Base-by-base conservation (phyloP, 2,329 filamentous ascomycete genomes). In the Fusarium algeriense region DNA sequence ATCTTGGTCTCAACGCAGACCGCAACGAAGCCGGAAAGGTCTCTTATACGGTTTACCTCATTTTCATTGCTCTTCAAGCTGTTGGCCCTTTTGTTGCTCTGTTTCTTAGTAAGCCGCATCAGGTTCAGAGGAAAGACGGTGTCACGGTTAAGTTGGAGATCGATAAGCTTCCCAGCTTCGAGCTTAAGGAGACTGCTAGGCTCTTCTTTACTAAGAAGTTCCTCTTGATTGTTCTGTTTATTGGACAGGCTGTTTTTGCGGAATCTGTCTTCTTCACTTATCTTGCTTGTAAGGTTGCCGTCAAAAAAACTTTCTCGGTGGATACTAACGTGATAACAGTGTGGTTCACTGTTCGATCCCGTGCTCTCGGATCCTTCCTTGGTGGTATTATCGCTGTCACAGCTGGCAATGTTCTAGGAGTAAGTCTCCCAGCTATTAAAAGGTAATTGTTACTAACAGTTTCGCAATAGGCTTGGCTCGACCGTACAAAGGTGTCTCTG, bases 201-300 rank as follows among this genome's bases (percentile, higher is more conserved):
- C 80, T 89, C 1, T 92, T 93, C 70, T 80, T 90, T 34, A 88
- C 83, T 4, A 88, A 84, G 45, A 85, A 86, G 34, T 93, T 92
- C 63, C 79, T 93, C 2, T 81, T 93, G 2, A 84, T 93, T 3
- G 78, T 93, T 6, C 85, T 91, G 0, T 88, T 92, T 69, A 93
- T 94, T 41, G 89, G 89, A 2, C 90, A 93, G 70, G 89, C 89
- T 0, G 91, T 92, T 0, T 94, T 91, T 75, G 82, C 90, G 0
- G 91, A 94, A 77, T 89, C 92, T 0, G 90, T 93, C 0, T 92
- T 91, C 79, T 93, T 91, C 78, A 93, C 91, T 0, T 94, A 91
- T 64, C 81, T 91, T 11, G 69, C 75, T 2, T 35, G 77, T 77
- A 64, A 72, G 76, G 52, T 7, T 1, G 11, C 7, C 1, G 7